phyloP scores from a whole-genome alignment of 2,329 filamentous ascomycete genomes.

The Cercospora sp. region DNA sequence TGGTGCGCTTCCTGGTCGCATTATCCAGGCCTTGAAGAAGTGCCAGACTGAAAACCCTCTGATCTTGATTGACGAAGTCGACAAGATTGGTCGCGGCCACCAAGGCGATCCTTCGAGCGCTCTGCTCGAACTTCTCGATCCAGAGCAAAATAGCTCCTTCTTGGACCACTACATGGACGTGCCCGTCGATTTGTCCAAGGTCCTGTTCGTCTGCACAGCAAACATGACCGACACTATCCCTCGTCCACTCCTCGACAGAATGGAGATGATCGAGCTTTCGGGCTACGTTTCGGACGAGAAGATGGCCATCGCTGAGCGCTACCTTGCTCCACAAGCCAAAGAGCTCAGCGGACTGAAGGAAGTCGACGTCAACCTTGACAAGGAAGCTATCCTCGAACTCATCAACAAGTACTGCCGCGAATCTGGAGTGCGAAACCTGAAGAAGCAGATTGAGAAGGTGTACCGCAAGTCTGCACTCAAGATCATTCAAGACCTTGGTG shows the following conservation, averaged over 20 bases:
- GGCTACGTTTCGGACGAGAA: conserved; percentile 98
- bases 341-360: conserved; percentile 87
- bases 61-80: conserved; percentile 93
- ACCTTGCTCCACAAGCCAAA: conserved; percentile 91
- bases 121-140: conserved; percentile 87
- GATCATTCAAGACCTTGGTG: conserved; percentile 91
- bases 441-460: conserved; percentile 99
- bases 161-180: conserved; percentile 98
- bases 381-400: conserved; percentile 88
- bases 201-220: conserved; percentile 96
- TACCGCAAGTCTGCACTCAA: conserved; percentile 96
- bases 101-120: conserved; percentile 96
- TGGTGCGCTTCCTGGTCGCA: conserved; percentile 88
- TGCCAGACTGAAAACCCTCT: conserved; percentile 98
- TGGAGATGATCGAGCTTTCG: conserved; percentile 95
- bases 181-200: conserved; percentile 93
- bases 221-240: conserved; percentile 99
- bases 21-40: conserved; percentile 98
- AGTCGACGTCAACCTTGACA: conserved; percentile 81
- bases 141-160: conserved; percentile 96
- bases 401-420: conserved; percentile 99
- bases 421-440: conserved; percentile 93
- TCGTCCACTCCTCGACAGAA: conserved; percentile 86
- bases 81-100: conserved; percentile 96
- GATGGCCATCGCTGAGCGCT: conserved; percentile 94